These are phyloP conservation scores for Populus tremula DNA, from an alignment of 345 rosid genomes.

Conservation along the genomic window DNA sequence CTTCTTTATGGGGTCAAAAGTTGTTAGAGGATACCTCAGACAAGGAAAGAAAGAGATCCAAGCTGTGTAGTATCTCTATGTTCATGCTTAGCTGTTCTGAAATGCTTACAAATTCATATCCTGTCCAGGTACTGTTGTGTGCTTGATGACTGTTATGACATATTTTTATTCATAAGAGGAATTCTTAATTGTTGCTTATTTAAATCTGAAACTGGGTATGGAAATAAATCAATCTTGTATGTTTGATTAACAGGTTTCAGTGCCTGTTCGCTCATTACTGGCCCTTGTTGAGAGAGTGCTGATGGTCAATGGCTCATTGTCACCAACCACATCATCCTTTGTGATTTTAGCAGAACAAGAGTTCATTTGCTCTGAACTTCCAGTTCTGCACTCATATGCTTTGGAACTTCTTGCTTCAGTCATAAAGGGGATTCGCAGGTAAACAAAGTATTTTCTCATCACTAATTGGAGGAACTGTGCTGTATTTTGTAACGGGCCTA, in stretches of 20 bases:
- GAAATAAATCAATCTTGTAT: slow-evolving; percentile 6
- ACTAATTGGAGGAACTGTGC: neutral
- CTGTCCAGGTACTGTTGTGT: slow-evolving; percentile 56
- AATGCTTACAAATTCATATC: slow-evolving; percentile 67
- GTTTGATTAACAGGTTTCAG: slow-evolving; percentile 45
- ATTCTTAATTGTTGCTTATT: neutral
- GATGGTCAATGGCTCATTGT: slow-evolving; percentile 70
- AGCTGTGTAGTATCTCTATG: slow-evolving; percentile 44
- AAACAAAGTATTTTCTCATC: slow-evolving; percentile 4
- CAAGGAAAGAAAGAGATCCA: slow-evolving; percentile 45
- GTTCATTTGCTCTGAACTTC: slow-evolving; percentile 73
- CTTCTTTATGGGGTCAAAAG: slow-evolving; percentile 56
- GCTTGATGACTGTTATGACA: neutral
- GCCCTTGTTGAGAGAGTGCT: slow-evolving; percentile 79
- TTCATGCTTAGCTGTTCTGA: slow-evolving; percentile 60
- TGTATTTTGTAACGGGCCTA: neutral
- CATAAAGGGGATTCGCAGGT: slow-evolving; percentile 73
- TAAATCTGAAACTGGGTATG: neutral
- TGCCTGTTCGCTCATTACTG: slow-evolving; percentile 59
- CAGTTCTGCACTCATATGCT: slow-evolving; percentile 53
- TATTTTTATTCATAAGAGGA: neutral
- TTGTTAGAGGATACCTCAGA: slow-evolving; percentile 34
- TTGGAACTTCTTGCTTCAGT: slow-evolving; percentile 65
- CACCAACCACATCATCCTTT: slow-evolving; percentile 42
- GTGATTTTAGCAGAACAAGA: slow-evolving; percentile 72